These are phyloP conservation scores for Colletotrichum costaricense DNA, from an alignment of 2,329 filamentous ascomycete genomes.

Conservation along the genomic window DNA sequence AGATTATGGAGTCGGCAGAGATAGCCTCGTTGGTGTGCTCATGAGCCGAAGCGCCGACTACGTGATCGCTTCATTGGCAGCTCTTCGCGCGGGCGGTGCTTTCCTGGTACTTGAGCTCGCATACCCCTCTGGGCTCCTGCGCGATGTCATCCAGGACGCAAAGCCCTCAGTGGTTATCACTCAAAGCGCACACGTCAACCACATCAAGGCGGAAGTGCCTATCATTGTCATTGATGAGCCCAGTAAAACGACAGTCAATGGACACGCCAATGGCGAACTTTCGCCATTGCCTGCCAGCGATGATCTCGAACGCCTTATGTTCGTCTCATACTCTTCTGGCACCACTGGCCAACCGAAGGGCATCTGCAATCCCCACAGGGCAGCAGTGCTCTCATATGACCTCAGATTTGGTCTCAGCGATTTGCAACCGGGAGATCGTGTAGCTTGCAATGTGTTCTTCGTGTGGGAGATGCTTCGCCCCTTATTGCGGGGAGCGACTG, in stretches of 20 bases:
- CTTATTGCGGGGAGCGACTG: slow-evolving; percentile 79
- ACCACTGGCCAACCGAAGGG: slow-evolving; percentile 85
- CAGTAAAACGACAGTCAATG: slow-evolving; percentile 38
- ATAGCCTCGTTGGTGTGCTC: slow-evolving; percentile 80
- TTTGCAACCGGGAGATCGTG: slow-evolving; percentile 76
- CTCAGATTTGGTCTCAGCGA: slow-evolving; percentile 78
- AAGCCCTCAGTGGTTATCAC: slow-evolving; percentile 78
- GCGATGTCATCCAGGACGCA: slow-evolving; percentile 82
- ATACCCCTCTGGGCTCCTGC: slow-evolving; percentile 78
- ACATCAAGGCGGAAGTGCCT: slow-evolving; percentile 72
- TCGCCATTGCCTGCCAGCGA: slow-evolving; percentile 68
- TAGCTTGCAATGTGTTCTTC: slow-evolving; percentile 91
- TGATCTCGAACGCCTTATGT: slow-evolving; percentile 79
- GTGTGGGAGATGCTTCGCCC: slow-evolving; percentile 87
- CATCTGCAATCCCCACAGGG: slow-evolving; percentile 82
- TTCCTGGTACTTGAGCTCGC: slow-evolving; percentile 85
- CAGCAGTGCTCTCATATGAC: slow-evolving; percentile 79
- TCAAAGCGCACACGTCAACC: slow-evolving; percentile 70
- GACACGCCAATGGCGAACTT: slow-evolving; percentile 39
- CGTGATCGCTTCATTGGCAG: slow-evolving; percentile 81
- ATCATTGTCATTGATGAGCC: slow-evolving; percentile 73
- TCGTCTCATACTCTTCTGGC: slow-evolving; percentile 84
- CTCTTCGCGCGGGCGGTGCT: slow-evolving; percentile 82
- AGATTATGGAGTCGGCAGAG: slow-evolving; percentile 75
- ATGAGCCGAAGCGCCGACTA: slow-evolving; percentile 82